Percentiles rank a stretch among this genome's conserved stretches.
phyloP scores from a whole-genome alignment of 1,284 basidiomycete species.

The Termitomyces sp. region DNA sequence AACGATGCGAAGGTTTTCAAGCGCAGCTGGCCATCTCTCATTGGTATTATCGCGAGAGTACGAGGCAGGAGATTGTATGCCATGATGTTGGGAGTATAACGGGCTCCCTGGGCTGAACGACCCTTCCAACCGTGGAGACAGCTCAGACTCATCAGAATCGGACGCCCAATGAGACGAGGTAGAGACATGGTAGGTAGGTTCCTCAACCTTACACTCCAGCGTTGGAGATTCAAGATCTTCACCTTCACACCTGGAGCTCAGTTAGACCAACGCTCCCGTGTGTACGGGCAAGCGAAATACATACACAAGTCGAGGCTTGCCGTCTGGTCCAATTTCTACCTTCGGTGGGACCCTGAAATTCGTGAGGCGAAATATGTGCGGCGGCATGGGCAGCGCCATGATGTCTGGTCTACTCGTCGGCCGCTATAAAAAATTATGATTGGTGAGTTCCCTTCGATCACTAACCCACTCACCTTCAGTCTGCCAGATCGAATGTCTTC shows the following conservation, averaged over 20 bases:
- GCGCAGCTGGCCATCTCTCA: constrained; percentile 28
- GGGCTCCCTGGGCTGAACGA: constrained; percentile 27
- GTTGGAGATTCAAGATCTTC: constrained; percentile 36
- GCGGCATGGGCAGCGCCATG: constrained; percentile 59
- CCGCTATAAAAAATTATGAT: constrained; percentile 31
- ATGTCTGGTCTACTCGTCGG: constrained; percentile 63
- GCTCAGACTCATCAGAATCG: constrained; percentile 24
- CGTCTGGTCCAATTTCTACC: constrained; percentile 59
- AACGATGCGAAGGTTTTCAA: constrained; percentile 22
- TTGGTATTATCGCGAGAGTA: constrained; percentile 24
- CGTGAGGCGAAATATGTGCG: constrained; percentile 62
- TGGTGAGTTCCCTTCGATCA: neutral
- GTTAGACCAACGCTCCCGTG: neutral
- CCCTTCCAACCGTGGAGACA: constrained; percentile 29
- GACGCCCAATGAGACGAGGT: constrained; percentile 35
- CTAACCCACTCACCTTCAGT: constrained; percentile 38
- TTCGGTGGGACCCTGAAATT: constrained; percentile 73
- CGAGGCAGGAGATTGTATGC: constrained; percentile 22
- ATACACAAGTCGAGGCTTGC: constrained; percentile 54
- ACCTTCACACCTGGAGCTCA: constrained; percentile 33
- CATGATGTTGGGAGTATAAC: constrained; percentile 23
- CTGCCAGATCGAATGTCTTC: constrained; percentile 67
- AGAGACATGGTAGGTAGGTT: constrained; percentile 35
- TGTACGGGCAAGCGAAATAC: constrained; percentile 21
- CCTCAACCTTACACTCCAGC: constrained; percentile 42